Evolutionary conservation across 2,329 filamentous ascomycete species (phyloP).

Genomic region (Aspergillus ustus): DNA sequence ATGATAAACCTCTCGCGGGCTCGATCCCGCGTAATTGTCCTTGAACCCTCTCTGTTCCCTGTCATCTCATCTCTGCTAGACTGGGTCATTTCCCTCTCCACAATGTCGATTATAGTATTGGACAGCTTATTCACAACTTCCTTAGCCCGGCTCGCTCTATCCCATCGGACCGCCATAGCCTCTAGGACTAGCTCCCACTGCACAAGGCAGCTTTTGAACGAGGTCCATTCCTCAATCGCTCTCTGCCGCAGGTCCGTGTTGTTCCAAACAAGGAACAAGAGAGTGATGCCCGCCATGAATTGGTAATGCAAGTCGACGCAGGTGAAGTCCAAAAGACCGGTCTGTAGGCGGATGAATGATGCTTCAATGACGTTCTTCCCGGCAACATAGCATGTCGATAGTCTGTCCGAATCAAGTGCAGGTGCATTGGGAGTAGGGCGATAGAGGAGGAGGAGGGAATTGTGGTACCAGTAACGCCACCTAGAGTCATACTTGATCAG

Average conservation of each 20-base stretch:
- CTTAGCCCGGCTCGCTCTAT: background rate
- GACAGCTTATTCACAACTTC: background rate
- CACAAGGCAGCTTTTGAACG: background rate
- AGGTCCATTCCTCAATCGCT: background rate
- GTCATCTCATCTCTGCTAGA: background rate
- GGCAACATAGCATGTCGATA: background rate
- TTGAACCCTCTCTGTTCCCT: background rate
- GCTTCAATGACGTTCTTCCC: background rate
- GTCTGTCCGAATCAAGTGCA: background rate
- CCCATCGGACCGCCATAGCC: background rate
- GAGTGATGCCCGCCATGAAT: background rate
- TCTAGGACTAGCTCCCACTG: background rate
- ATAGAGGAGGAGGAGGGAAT: background rate
- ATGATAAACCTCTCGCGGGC: background rate
- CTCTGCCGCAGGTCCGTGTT: background rate
- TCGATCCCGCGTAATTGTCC: background rate
- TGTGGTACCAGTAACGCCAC: background rate
- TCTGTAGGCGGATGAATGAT: background rate
- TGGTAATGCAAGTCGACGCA: background rate
- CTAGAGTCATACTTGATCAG: background rate
- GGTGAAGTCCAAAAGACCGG: background rate
- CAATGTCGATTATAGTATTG: background rate
- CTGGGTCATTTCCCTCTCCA: background rate
- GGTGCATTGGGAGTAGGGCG: background rate
- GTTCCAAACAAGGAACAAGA: background rate